phyloP scores from a whole-genome alignment of 345 rosid genomes.

The Pseudoturritis turrita region DNA sequence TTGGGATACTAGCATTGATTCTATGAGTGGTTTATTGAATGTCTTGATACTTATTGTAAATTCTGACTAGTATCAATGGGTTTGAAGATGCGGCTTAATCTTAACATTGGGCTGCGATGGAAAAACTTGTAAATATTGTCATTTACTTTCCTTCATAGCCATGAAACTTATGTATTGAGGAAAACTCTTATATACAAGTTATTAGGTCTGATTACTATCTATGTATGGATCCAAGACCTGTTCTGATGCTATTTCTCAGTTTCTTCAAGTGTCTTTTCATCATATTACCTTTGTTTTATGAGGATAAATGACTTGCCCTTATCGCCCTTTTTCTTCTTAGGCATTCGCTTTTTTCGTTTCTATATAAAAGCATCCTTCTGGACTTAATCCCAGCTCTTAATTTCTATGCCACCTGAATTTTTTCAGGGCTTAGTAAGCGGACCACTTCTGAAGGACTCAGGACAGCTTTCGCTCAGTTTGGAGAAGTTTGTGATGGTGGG shows the following conservation, averaged over 20 bases:
- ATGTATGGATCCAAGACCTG: not conserved
- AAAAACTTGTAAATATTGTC: too few species aligned
- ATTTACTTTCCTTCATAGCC: not conserved
- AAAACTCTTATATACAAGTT: not conserved
- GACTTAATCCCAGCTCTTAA: too few species aligned
- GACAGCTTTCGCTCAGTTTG: slow-evolving; percentile 72
- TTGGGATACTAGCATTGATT: not conserved
- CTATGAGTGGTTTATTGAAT: not conserved
- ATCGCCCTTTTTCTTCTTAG: too few species aligned
- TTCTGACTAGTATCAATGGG: not conserved
- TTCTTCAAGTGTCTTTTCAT: not conserved
- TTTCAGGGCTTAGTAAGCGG: slow-evolving; percentile 78
- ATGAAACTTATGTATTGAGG: too few species aligned
- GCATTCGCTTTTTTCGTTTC: too few species aligned
- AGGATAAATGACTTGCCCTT: too few species aligned
- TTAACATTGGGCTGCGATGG: not conserved
- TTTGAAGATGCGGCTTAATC: not conserved
- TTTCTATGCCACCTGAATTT: slow-evolving; percentile 11
- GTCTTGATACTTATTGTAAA: not conserved
- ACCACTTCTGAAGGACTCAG: slow-evolving; percentile 64
- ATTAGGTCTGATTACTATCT: not conserved
- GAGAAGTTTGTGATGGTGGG: slow-evolving; percentile 80
- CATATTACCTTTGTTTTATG: not conserved
- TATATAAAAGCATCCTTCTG: too few species aligned
- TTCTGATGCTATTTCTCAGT: not conserved